Evolutionary conservation across 2,329 filamentous ascomycete genomes (phyloP).

Genomic region (Phialophora macrospora): DNA sequence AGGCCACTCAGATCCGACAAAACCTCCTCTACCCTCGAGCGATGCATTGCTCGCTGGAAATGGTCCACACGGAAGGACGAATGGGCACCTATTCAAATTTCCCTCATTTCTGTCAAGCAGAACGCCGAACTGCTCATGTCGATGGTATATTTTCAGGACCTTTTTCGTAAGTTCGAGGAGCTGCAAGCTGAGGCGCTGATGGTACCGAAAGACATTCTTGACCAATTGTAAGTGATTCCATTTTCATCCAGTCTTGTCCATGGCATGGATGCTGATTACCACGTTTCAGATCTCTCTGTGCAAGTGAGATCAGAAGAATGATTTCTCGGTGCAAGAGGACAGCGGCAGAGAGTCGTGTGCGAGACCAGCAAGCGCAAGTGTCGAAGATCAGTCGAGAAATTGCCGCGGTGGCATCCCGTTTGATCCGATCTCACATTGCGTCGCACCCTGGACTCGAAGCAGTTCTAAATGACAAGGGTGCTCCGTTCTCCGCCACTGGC

Average conservation of each 20-base stretch:
- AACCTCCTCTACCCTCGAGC: not conserved
- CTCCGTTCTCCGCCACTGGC: not conserved
- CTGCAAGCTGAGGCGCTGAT: not conserved
- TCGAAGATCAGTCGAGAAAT: not conserved
- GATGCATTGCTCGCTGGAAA: conserved; percentile 10
- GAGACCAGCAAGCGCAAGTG: not conserved
- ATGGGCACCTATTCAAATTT: conserved; percentile 2
- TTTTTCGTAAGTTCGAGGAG: not conserved
- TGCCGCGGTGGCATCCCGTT: not conserved
- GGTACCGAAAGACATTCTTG: not conserved
- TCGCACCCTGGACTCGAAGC: conserved; percentile 4
- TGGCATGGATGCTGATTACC: conserved; percentile 1
- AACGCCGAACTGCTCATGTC: conserved; percentile 8
- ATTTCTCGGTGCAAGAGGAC: not conserved
- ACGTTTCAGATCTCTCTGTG: not conserved
- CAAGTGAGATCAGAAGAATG: conserved; percentile 1
- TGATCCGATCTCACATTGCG: conserved; percentile 1
- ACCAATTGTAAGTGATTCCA: not conserved
- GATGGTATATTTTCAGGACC: conserved; percentile 1
- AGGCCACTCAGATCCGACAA: conserved; percentile 9
- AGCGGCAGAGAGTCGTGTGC: not conserved
- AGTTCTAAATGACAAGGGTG: not conserved
- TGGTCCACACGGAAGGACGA: conserved; percentile 16
- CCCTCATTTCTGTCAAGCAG: conserved; percentile 10
- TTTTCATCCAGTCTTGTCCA: not conserved